Conservation (phyloP, 768 basidiomycete genomes). For the Amanita muscaria region DNA sequence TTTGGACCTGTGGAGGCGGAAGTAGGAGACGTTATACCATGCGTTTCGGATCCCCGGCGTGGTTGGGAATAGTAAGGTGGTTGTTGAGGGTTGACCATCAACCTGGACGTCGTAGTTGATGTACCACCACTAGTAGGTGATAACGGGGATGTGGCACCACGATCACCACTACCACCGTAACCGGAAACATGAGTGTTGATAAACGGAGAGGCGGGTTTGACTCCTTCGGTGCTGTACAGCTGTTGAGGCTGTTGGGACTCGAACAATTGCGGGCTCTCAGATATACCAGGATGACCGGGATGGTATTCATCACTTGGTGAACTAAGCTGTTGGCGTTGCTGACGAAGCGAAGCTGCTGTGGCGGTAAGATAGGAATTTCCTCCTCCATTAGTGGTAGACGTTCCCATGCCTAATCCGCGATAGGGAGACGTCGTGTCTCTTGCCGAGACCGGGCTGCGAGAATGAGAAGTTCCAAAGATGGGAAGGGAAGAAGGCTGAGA, state of each 20-base stretch:
- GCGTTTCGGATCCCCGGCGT: slow-evolving; percentile 31
- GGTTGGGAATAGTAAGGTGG: slow-evolving; percentile 35
- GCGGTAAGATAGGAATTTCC: slow-evolving; percentile 16
- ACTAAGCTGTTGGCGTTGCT: slow-evolving; percentile 14
- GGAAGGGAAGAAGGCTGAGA: slow-evolving; percentile 72
- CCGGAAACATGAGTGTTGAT: slow-evolving; percentile 34
- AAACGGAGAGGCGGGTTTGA: slow-evolving; percentile 19
- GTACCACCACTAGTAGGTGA: slow-evolving; percentile 18
- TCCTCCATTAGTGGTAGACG: slow-evolving; percentile 37
- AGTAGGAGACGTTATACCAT: slow-evolving; percentile 10
- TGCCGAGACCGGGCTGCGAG: slow-evolving; percentile 46
- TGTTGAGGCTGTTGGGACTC: slow-evolving; percentile 12
- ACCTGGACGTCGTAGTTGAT: slow-evolving; percentile 36
- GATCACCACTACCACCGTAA: slow-evolving; percentile 15
- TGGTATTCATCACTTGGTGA: slow-evolving; percentile 6
- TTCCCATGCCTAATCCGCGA: slow-evolving; percentile 53
- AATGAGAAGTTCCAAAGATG: slow-evolving; percentile 55
- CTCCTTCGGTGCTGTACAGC: slow-evolving; percentile 14
- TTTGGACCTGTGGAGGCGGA: slow-evolving; percentile 14
- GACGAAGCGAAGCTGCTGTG: slow-evolving; percentile 3
- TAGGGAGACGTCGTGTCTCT: slow-evolving; percentile 45
- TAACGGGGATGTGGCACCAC: not conserved
- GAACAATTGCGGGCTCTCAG: slow-evolving; percentile 1
- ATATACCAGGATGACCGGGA: not conserved
- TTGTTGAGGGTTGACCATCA: slow-evolving; percentile 35